Percentiles rank a stretch among this genome's conserved stretches.
These are phyloP conservation scores for Jackrogersella minutella DNA, from an alignment of 495 filamentous ascomycete genomes.

Conservation along the genomic window DNA sequence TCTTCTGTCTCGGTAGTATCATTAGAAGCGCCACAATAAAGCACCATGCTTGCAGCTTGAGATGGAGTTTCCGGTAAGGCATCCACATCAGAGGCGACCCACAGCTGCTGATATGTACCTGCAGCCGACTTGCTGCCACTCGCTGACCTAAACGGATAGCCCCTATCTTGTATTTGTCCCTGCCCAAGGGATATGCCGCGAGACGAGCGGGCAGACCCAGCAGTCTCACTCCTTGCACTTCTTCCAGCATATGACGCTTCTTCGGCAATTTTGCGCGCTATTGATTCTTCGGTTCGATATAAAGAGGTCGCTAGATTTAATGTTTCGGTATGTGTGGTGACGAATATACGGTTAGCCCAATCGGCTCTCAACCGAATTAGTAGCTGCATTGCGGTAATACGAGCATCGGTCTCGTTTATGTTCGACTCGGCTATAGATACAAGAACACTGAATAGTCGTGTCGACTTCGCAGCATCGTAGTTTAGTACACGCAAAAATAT, in stretches of 20 bases:
- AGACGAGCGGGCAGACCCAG: conserved; percentile 45
- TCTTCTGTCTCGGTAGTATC: conserved; percentile 24
- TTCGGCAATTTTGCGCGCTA: conserved; percentile 59
- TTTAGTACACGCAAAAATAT: conserved; percentile 70
- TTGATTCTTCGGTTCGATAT: conserved; percentile 68
- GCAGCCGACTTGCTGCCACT: conserved; percentile 49
- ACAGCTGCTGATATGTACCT: conserved; percentile 55
- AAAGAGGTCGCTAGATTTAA: conserved; percentile 75
- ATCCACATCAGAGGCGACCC: conserved; percentile 61
- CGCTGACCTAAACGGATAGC: conserved; percentile 42
- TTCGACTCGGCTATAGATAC: conserved; percentile 66
- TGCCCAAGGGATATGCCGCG: conserved; percentile 60
- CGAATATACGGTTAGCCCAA: conserved; percentile 72
- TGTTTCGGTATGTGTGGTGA: conserved; percentile 70
- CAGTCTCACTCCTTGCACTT: conserved; percentile 48
- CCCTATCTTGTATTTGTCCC: conserved; percentile 50
- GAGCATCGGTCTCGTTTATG: conserved; percentile 68
- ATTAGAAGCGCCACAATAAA: conserved; percentile 39
- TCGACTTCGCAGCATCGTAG: conserved; percentile 59
- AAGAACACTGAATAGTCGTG: conserved; percentile 61
- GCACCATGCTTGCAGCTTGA: conserved; percentile 52
- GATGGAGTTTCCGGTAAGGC: conserved; percentile 58
- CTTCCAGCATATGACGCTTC: conserved; percentile 55
- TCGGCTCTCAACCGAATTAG: conserved; percentile 86
- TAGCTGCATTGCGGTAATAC: conserved; percentile 81